phyloP scores from a whole-genome alignment of 306 rosid species.

The Cucurbita ficifolia region DNA sequence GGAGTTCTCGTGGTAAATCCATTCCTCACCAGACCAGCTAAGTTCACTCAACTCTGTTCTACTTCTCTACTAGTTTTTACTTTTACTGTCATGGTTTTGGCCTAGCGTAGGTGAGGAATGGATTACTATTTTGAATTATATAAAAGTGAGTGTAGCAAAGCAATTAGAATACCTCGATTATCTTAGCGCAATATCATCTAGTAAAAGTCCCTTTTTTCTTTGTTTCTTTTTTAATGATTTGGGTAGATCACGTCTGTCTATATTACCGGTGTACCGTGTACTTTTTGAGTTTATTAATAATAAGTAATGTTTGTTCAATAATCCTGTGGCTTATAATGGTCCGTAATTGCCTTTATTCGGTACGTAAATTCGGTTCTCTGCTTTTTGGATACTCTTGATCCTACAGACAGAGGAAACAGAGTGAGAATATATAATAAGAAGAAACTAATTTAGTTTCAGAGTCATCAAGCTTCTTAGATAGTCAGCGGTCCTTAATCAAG shows the following conservation, averaged over 20 bases:
- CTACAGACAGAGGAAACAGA: neutral
- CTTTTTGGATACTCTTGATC: no score
- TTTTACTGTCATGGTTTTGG: neutral
- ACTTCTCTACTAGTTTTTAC: neutral
- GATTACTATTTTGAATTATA: neutral
- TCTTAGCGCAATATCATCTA: neutral
- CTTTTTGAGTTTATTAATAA: neutral
- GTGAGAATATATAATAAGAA: neutral
- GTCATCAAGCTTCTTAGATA: neutral
- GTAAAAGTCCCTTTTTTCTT: neutral
- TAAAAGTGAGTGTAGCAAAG: neutral
- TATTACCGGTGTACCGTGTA: neutral
- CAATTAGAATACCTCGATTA: neutral
- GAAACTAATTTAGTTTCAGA: neutral
- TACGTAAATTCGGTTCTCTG: no score
- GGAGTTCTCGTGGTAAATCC: conserved; percentile 50
- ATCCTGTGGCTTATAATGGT: neutral
- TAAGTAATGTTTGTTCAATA: neutral
- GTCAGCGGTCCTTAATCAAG: neutral
- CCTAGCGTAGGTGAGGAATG: neutral
- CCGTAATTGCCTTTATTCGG: neutral
- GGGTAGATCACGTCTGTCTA: neutral
- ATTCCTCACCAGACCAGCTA: neutral
- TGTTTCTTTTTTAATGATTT: neutral
- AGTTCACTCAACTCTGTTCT: neutral